A percentile compares a stretch with the other conserved stretches of the same genome.
These are phyloP conservation scores for Fusarium odoratissimum DNA, from an alignment of 2,329 filamentous ascomycete genomes.

Conservation along the genomic window DNA sequence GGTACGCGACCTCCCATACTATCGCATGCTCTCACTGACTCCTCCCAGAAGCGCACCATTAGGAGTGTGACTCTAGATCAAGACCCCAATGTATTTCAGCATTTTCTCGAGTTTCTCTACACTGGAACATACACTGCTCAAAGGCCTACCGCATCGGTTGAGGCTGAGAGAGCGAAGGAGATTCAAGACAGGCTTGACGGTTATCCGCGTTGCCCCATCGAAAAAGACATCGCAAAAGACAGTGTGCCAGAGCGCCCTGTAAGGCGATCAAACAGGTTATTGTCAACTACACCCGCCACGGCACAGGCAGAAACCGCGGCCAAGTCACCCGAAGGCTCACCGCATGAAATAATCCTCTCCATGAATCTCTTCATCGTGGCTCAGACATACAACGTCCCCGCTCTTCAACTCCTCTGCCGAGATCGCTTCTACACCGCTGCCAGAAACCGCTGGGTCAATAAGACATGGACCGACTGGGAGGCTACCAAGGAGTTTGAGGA, in stretches of 20 bases:
- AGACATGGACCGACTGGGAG: conserved; percentile 8
- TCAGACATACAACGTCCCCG: conserved; percentile 50
- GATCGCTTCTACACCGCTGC: conserved; percentile 47
- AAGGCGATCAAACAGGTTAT: conserved; percentile 15
- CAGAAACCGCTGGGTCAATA: not conserved
- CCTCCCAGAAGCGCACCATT: not conserved
- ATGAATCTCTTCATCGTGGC: conserved; percentile 51
- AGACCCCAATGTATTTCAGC: conserved; percentile 43
- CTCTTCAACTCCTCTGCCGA: conserved; percentile 47
- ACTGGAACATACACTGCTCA: conserved; percentile 38
- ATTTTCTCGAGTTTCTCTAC: conserved; percentile 51
- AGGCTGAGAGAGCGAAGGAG: not conserved
- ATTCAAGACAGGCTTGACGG: conserved; percentile 8
- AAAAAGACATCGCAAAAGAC: not conserved
- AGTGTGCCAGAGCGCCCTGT: not conserved
- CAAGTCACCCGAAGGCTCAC: not conserved
- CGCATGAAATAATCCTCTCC: conserved; percentile 23
- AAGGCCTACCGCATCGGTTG: not conserved
- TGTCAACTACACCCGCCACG: not conserved
- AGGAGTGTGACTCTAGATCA: conserved; percentile 44
- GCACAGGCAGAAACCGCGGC: not conserved
- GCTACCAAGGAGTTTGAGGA: conserved; percentile 21
- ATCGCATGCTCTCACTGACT: not conserved
- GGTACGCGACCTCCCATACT: conserved; percentile 8
- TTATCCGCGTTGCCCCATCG: conserved; percentile 4